Conservation (phyloP, 495 filamentous ascomycete species). For the Neurospora sublineolata region DNA sequence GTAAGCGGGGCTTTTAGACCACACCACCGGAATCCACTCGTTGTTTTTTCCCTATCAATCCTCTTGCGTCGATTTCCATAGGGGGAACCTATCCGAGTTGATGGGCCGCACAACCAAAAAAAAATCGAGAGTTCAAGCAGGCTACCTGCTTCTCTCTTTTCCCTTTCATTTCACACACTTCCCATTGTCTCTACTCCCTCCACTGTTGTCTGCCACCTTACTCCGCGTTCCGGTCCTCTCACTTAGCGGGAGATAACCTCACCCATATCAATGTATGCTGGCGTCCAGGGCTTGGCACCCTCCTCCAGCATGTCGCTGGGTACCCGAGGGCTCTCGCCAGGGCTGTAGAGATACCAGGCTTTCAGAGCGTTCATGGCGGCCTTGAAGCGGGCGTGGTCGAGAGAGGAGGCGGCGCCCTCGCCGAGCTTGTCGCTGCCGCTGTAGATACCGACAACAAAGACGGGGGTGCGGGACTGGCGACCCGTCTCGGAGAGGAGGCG, state of each 20-base stretch:
- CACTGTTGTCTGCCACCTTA: neutral
- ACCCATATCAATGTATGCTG: conserved; percentile 72
- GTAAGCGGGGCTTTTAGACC: neutral
- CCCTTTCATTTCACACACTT: neutral
- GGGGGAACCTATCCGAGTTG: neutral
- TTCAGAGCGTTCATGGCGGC: conserved; percentile 78
- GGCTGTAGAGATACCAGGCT: conserved; percentile 91
- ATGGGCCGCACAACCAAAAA: neutral
- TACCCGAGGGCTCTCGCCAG: conserved; percentile 49
- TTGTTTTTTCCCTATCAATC: neutral
- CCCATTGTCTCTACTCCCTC: neutral
- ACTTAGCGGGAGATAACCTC: conserved; percentile 57
- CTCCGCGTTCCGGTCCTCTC: neutral
- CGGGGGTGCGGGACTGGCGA: conserved; percentile 65
- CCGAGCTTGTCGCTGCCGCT: conserved; percentile 79
- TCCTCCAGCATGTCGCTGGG: conserved; percentile 67
- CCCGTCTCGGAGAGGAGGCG: conserved; percentile 82
- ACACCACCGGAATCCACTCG: neutral
- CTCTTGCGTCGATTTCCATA: neutral
- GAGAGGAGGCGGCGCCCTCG: conserved; percentile 63
- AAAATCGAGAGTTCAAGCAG: neutral
- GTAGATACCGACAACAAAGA: conserved; percentile 92
- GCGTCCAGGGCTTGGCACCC: conserved; percentile 57
- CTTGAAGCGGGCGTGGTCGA: conserved; percentile 63
- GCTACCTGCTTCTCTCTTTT: neutral